Percentiles rank a stretch among this genome's conserved stretches.
phyloP scores from a whole-genome alignment of 2,329 filamentous ascomycete species.

The Fusarium sp. region DNA sequence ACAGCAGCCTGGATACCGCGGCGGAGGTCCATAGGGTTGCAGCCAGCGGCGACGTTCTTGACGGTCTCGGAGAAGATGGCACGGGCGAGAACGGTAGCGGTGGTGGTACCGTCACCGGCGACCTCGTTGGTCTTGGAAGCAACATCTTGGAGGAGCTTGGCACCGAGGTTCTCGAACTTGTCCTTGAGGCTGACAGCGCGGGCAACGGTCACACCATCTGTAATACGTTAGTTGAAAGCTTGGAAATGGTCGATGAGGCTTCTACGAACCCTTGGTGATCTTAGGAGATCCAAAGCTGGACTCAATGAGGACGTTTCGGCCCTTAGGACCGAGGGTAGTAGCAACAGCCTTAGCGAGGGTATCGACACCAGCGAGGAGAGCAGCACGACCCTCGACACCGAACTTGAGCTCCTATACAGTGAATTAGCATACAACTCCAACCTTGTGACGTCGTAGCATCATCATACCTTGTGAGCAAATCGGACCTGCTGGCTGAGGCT shows the following conservation, averaged over 20 bases:
- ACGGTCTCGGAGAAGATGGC: constrained; percentile 99
- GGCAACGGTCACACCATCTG: constrained; percentile 89
- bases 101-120: constrained; percentile 98
- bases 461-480: constrained; percentile 92
- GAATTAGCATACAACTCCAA: constrained; percentile 42
- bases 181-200: constrained; percentile 94
- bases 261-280: constrained; percentile 91
- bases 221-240: constrained; percentile 24
- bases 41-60: constrained; percentile 99
- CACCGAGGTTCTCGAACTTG: constrained; percentile 99
- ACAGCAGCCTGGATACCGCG: constrained; percentile 97
- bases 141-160: constrained; percentile 95
- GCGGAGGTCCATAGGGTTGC: constrained; percentile 99
- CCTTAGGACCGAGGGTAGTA: constrained; percentile 96
- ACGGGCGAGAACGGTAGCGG: constrained; percentile 94
- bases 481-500: constrained; percentile 87
- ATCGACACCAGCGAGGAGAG: constrained; percentile 93
- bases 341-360: constrained; percentile 96
- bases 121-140: constrained; percentile 99
- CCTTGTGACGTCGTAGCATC: constrained; percentile 12
- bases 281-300: constrained; percentile 98
- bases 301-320: constrained; percentile 97
- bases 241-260: neutral
- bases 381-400: constrained; percentile 90
- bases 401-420: constrained; percentile 89